Base-by-base conservation (phyloP, 2,329 filamentous ascomycete genomes). In the Ophiocordyceps robertsii region DNA sequence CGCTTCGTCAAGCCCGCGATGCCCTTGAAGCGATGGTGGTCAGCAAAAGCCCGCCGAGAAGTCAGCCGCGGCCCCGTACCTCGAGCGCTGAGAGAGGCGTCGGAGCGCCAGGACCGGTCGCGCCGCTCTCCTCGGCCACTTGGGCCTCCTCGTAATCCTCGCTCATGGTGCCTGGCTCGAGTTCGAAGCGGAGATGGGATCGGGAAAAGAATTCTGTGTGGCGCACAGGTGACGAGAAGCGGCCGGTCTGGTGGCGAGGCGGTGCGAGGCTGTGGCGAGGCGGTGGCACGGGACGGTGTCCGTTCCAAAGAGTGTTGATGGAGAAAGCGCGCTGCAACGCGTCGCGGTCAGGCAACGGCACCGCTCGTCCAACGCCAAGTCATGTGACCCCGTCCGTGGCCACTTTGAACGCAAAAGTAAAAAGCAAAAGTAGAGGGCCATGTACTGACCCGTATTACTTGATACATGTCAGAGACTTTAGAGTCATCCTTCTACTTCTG, bases 1-100 rank as follows among this genome's bases (percentile, higher is more conserved):
- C 93, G 80, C 53, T 89, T 89, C n/a, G 89, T 95, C 51, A 96
- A 67, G 13, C 90, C 90, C 38, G 84, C 80, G 47, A 95, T 69
- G 29, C 90, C 90, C 88, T 95, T 37, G 2, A 6, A 21, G 3
- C 7, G 29, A 24, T 17, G 21, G 27, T 16, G 11, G 40, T 56
- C 36, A 58, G 46, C 38, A 14, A 16, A 21, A 10, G 19, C 6
- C 19, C 24, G 12, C 14, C 10, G 9, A 16, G 6, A 6, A 16
- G 6, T 36, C 17, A 4, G 33, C 33, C 33, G 16, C 14, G 9
- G 9, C 17, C n/a, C 47, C 72, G 50, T 71, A 93, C 90, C 74
- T 96, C 90, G 3, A 98, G 73, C 38, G 84, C 84, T 39, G 75
- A 70, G 27, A 98, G 73, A 38, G 90, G 88, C 43, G 89, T 95